A percentile compares a stretch with the other conserved stretches of the same genome.
Evolutionary conservation across 768 basidiomycete species (phyloP).

Genomic region (Mycena belliarum): DNA sequence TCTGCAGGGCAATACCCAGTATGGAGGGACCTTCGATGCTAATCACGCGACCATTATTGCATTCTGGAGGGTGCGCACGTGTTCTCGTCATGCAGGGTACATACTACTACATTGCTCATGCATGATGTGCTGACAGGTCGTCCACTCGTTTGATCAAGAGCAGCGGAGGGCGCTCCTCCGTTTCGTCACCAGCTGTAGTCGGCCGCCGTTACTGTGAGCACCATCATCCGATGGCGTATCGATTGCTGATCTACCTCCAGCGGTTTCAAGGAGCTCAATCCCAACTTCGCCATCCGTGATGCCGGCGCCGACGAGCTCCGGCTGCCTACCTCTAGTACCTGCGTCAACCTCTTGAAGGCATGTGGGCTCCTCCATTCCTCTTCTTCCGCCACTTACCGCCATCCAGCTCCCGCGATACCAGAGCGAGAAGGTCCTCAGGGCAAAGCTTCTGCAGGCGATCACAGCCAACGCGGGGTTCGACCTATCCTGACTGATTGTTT

Average conservation of each 20-base stretch:
- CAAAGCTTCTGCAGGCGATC: constrained; percentile 86
- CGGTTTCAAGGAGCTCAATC: constrained; percentile 85
- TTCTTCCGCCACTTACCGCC: background rate
- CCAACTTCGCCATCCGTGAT: constrained; percentile 87
- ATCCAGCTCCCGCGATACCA: constrained; percentile 69
- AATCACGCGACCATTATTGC: constrained; percentile 67
- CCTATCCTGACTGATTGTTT: constrained; percentile 58
- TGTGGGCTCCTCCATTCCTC: constrained; percentile 2
- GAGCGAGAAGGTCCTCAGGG: constrained; percentile 60
- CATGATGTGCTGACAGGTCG: constrained; percentile 69
- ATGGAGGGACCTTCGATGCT: constrained; percentile 78
- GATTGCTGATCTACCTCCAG: constrained; percentile 34
- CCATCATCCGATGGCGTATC: background rate
- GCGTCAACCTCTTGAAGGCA: constrained; percentile 91
- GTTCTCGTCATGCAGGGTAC: too few species aligned
- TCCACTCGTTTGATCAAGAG: constrained; percentile 77
- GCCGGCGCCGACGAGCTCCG: constrained; percentile 71
- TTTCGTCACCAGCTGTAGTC: constrained; percentile 91
- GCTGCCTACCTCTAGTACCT: constrained; percentile 80
- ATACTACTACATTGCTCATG: too few species aligned
- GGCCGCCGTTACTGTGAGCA: constrained; percentile 81
- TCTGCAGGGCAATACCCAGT: constrained; percentile 71
- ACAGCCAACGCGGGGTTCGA: constrained; percentile 91
- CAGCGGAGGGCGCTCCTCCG: constrained; percentile 77
- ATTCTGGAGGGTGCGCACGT: constrained; percentile 77